Conservation (phyloP, 2,329 filamentous ascomycete species). For the Penicillium sp. region DNA sequence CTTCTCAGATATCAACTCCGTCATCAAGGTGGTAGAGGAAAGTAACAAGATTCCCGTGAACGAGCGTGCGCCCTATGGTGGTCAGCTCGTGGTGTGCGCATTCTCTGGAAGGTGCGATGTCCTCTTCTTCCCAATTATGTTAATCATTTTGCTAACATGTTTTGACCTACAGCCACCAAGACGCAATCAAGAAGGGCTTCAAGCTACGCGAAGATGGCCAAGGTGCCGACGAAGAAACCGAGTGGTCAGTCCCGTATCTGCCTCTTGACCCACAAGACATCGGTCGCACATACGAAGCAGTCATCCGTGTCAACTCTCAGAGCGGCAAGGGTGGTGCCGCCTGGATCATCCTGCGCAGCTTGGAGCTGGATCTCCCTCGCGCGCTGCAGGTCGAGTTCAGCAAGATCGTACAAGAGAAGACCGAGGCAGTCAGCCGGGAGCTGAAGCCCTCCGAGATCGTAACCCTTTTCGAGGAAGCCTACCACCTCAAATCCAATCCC, state of each 20-base stretch:
- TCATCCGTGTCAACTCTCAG: slow-evolving; percentile 97
- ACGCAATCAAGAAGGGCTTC: slow-evolving; percentile 89
- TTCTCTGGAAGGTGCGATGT: slow-evolving; percentile 6
- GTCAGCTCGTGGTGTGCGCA: slow-evolving; percentile 36
- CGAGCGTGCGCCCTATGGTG: slow-evolving; percentile 84
- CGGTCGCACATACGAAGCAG: slow-evolving; percentile 93
- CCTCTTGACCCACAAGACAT: slow-evolving; percentile 92
- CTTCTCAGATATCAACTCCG: slow-evolving; percentile 80
- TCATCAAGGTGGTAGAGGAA: slow-evolving; percentile 86
- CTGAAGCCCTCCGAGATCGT: slow-evolving; percentile 81
- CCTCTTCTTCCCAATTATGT: not conserved
- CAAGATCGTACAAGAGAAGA: slow-evolving; percentile 76
- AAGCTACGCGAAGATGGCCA: slow-evolving; percentile 64
- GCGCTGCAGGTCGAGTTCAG: slow-evolving; percentile 90
- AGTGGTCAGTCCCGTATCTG: slow-evolving; percentile 86
- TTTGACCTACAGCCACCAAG: slow-evolving; percentile 67
- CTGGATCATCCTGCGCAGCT: slow-evolving; percentile 86
- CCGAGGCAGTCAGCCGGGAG: slow-evolving; percentile 80
- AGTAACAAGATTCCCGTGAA: slow-evolving; percentile 96
- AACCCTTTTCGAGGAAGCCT: slow-evolving; percentile 81
- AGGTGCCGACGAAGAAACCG: slow-evolving; percentile 59
- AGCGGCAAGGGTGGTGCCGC: slow-evolving; percentile 91
- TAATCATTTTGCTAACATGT: not conserved
- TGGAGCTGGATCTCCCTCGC: slow-evolving; percentile 88
- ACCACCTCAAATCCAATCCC: slow-evolving; percentile 79